Evolutionary conservation across 2,329 filamentous ascomycete genomes (phyloP).

Genomic region (Aspergillus terreus): DNA sequence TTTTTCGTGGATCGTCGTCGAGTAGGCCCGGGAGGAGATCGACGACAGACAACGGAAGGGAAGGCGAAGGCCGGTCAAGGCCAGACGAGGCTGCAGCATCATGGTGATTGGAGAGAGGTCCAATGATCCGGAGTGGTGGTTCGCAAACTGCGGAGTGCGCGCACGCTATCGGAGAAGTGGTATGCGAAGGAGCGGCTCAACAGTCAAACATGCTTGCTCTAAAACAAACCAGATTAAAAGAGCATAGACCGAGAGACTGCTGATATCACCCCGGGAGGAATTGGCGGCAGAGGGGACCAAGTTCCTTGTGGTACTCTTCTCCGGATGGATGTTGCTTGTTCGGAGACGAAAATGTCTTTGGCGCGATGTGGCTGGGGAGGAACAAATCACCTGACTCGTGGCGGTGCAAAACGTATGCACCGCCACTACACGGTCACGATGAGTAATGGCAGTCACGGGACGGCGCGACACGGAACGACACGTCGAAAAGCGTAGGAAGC

Average conservation of each 20-base stretch:
- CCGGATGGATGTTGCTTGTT: not conserved
- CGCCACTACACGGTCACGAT: constrained; percentile 9
- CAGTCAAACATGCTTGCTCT: constrained; percentile 12
- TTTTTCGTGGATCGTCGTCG: constrained; percentile 43
- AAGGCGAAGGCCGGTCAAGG: constrained; percentile 49
- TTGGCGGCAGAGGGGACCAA: constrained; percentile 8
- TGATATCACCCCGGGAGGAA: constrained; percentile 6
- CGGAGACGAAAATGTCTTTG: constrained; percentile 22
- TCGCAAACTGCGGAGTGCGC: not conserved
- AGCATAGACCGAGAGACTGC: constrained; percentile 6
- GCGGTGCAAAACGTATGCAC: constrained; percentile 8
- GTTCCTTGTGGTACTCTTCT: constrained; percentile 1
- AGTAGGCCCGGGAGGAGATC: constrained; percentile 50
- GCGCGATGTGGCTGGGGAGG: constrained; percentile 15
- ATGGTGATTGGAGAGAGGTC: constrained; percentile 10
- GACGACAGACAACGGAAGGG: constrained; percentile 45
- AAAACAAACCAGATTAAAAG: not conserved
- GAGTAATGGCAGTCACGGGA: constrained; percentile 12
- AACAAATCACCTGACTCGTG: constrained; percentile 5
- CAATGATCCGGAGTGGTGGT: constrained; percentile 4
- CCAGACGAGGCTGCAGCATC: constrained; percentile 67
- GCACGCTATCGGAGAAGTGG: not conserved
- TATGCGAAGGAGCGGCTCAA: constrained; percentile 1
- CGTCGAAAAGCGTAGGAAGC: constrained; percentile 8
- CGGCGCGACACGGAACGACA: constrained; percentile 12